phyloP scores from a whole-genome alignment of 129 eudicot species.

The Flaveria brownii region DNA sequence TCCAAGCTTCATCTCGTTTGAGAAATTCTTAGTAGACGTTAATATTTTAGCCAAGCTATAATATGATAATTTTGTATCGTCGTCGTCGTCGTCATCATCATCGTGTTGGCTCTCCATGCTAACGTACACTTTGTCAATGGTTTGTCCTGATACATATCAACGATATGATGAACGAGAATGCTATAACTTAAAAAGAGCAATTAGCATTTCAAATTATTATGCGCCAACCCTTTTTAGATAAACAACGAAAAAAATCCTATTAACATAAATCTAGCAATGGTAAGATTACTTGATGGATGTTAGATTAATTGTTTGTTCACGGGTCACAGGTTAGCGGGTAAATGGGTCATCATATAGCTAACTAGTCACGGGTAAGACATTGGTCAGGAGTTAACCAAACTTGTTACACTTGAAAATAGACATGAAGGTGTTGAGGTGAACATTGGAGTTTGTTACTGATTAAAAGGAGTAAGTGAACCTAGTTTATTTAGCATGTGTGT shows the following conservation, averaged over 20 bases:
- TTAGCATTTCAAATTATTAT: neutral
- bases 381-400: too few relatives aligned
- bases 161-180: neutral
- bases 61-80: slow-evolving; percentile 27
- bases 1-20: slow-evolving; percentile 38
- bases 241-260: neutral
- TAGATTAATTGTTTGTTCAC: too few relatives aligned
- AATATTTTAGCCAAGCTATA: slow-evolving; percentile 22
- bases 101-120: neutral
- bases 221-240: neutral
- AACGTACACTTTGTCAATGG: neutral
- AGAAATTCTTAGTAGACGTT: slow-evolving; percentile 31
- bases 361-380: too few relatives aligned
- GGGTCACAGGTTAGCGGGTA: too few relatives aligned
- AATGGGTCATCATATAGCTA: too few relatives aligned
- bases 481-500: too few relatives aligned
- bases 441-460: too few relatives aligned
- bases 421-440: too few relatives aligned
- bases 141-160: neutral
- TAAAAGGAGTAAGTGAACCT: too few relatives aligned
- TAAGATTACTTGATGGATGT: too few relatives aligned
- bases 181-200: neutral
- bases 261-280: too few relatives aligned
- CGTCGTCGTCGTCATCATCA: slow-evolving; percentile 10
- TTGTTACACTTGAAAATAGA: too few relatives aligned